Evolutionary conservation across 2,329 filamentous ascomycete species (phyloP), one percentile per base, ranked within the genome.

Genomic region (Alternaria gansuensis): DNA sequence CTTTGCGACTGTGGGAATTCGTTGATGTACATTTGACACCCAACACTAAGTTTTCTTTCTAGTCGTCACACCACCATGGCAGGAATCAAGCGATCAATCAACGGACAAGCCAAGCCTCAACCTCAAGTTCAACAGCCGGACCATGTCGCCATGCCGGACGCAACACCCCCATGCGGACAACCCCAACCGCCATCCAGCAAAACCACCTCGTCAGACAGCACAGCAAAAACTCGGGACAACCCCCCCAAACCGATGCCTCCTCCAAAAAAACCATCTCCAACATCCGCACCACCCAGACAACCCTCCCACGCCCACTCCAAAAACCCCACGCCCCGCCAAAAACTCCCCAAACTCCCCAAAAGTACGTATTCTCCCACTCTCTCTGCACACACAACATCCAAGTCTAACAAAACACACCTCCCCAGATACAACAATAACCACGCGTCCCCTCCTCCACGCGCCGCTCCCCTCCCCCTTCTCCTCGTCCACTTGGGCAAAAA

Each of bases 401-500:
- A 24, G 33, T 33, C 51, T 62, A 61, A 56, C 59, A 24, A 21
- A 46, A 17, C 2, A 17, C 17, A 17, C 17, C 40, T 11, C 1
- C 11, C 17, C 58, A 83, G 82, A 83, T 63, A 79, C 81, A 13
- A 79, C 75, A 57, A 75, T 87, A 50, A 71, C 80, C 63, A 86
- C 85, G 71, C 83, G 86, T 0, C 85, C 86, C 0, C 82, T 88
- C 64, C 81, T 83, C n/a, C 86, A 82, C 71, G 78, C 85, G 3
- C 75, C 85, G 2, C 75, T 85, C 29, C 78, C 84, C 4, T 83
- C 83, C 0, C 83, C 84, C 4, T 85, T 85, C 73, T 76, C 83
- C 17, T 80, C 80, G 52, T 64, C 82, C 44, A 65, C 69, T 1
- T 71, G 78, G 5, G 82, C 81, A 10, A 88, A 88, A 74, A 74